These are phyloP conservation scores for Kwoniella mangroviensis DNA, from an alignment of 768 basidiomycete genomes.

Conservation along the genomic window DNA sequence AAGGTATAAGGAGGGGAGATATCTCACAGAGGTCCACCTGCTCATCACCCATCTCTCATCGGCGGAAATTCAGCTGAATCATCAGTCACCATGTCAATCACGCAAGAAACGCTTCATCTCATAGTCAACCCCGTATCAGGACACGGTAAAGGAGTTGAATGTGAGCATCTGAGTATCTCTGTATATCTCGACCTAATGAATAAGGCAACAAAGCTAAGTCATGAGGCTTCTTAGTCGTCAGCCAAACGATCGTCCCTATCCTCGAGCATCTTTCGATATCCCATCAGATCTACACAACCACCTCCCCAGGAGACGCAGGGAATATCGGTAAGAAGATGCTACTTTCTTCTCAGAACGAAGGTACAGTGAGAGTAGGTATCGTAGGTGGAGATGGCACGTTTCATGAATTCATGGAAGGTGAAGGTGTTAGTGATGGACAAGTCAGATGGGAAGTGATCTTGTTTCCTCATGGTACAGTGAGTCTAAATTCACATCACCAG, in stretches of 20 bases:
- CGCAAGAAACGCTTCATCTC: slow-evolving; percentile 59
- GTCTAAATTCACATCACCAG: too few species aligned
- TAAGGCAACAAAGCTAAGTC: too few species aligned
- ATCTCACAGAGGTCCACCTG: background rate
- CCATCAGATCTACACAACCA: slow-evolving; percentile 63
- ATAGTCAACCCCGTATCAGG: slow-evolving; percentile 81
- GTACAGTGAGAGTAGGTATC: slow-evolving; percentile 33
- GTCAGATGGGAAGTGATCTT: slow-evolving; percentile 42
- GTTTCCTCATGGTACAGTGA: slow-evolving; percentile 47
- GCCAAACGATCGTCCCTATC: slow-evolving; percentile 68
- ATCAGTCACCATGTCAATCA: slow-evolving; percentile 1
- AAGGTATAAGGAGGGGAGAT: background rate
- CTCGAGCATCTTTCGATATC: slow-evolving; percentile 61
- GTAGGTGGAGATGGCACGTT: slow-evolving; percentile 88
- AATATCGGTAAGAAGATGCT: slow-evolving; percentile 27
- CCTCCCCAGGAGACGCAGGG: slow-evolving; percentile 51
- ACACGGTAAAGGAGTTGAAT: slow-evolving; percentile 63
- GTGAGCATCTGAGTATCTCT: too few species aligned
- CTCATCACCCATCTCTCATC: too few species aligned
- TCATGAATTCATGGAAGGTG: slow-evolving; percentile 79
- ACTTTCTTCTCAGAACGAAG: background rate
- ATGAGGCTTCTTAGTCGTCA: slow-evolving; percentile 60
- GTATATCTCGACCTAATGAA: too few species aligned
- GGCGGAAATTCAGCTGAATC: background rate
- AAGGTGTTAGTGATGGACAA: slow-evolving; percentile 60